phyloP scores from a whole-genome alignment of 2,329 filamentous ascomycete species.

The Penicillium sp. region DNA sequence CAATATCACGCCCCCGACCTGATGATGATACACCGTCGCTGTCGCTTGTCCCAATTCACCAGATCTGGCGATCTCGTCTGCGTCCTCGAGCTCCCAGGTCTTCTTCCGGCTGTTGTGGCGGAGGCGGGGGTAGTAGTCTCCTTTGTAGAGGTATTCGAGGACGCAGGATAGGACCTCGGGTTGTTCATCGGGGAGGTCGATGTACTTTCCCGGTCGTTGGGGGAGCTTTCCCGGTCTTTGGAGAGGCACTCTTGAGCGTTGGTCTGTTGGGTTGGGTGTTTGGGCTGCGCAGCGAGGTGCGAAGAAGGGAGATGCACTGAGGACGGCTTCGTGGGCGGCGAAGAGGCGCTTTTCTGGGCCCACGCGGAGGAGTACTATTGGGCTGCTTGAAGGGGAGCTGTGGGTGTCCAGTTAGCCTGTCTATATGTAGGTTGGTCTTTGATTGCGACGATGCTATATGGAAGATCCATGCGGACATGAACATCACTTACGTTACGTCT shows the following conservation, averaged over 20 bases:
- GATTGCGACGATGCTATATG: background rate
- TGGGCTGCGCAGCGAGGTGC: slow-evolving; percentile 59
- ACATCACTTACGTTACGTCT: slow-evolving; percentile 34
- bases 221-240: slow-evolving; percentile 53
- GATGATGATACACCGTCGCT: slow-evolving; percentile 66
- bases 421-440: background rate
- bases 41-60: slow-evolving; percentile 43
- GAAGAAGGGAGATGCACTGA: slow-evolving; percentile 77
- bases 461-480: background rate
- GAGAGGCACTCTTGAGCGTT: slow-evolving; percentile 9
- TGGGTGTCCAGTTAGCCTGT: background rate
- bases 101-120: slow-evolving; percentile 76
- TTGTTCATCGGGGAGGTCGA: slow-evolving; percentile 78
- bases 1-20: slow-evolving; percentile 64
- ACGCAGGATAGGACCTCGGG: slow-evolving; percentile 88
- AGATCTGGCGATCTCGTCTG: slow-evolving; percentile 30
- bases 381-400: slow-evolving; percentile 61
- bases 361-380: slow-evolving; percentile 75
- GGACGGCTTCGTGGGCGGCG: slow-evolving; percentile 83
- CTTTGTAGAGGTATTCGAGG: slow-evolving; percentile 89
- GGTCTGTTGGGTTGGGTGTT: slow-evolving; percentile 22
- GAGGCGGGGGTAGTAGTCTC: slow-evolving; percentile 83
- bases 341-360: slow-evolving; percentile 83
- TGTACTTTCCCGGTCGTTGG: slow-evolving; percentile 57
- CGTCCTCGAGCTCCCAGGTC: slow-evolving; percentile 75